Conservation (phyloP, 2,329 filamentous ascomycete species). For the Teratosphaeria pseudoeucalypti region DNA sequence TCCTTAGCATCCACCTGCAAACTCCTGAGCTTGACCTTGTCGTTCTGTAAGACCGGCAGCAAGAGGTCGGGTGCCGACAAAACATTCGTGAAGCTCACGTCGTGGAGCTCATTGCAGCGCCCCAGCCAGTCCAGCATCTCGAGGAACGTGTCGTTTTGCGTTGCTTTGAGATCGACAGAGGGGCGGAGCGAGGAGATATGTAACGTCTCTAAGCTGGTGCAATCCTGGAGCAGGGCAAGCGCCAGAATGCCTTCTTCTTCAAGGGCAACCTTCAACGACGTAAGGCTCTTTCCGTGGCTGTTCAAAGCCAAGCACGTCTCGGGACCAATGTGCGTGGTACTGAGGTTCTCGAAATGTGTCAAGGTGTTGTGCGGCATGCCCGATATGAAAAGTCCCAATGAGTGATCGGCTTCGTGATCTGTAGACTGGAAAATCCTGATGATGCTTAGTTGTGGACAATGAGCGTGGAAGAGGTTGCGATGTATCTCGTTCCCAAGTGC, state of each 20-base stretch:
- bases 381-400: constrained; percentile 49
- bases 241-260: constrained; percentile 38
- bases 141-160: constrained; percentile 42
- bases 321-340: constrained; percentile 43
- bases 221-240: constrained; percentile 39
- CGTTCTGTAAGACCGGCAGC: constrained; percentile 38
- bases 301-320: constrained; percentile 46
- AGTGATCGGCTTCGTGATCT: constrained; percentile 42
- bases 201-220: constrained; percentile 40
- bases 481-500: constrained; percentile 47
- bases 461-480: constrained; percentile 42
- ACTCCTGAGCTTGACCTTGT: constrained; percentile 36
- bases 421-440: constrained; percentile 47
- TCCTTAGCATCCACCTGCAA: constrained; percentile 37
- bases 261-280: constrained; percentile 42
- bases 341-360: constrained; percentile 48
- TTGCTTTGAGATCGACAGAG: constrained; percentile 38
- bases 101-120: constrained; percentile 41
- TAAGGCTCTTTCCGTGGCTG: constrained; percentile 45
- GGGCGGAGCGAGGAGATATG: constrained; percentile 38
- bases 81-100: constrained; percentile 42
- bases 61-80: constrained; percentile 44
- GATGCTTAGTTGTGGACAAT: constrained; percentile 52
- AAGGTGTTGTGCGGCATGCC: constrained; percentile 48
- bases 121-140: constrained; percentile 46